Evolutionary conservation across 345 rosid species (phyloP), one percentile per base, ranked within the genome.

Genomic region (Pistacia vera): DNA sequence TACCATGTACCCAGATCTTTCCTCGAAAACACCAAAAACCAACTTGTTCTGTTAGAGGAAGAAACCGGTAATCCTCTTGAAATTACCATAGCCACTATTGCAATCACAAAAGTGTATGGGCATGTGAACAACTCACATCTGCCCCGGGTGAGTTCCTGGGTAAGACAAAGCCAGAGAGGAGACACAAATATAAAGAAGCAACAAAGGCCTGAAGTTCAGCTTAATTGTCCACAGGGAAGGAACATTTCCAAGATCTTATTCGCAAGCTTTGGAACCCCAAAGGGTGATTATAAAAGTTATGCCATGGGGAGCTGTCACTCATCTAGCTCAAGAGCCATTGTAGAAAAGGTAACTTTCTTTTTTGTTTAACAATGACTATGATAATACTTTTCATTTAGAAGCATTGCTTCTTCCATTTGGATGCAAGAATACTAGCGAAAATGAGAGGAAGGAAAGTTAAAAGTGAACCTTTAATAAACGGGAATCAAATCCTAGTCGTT

Each of bases 41-140:
- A 75, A 55, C 49, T 90, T 74, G 85, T 90, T 74, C 57, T 88
- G 11, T 80, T 85, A n/a, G 92, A 90, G 80, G 92, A 90, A 77
- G 88, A 88, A 80, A 62, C 18, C 0, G 94, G 92, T 10, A 25
- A 85, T 48, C 90, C 92, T 25, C 83, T 80, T 0, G 72, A 77
- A 58, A 85, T 88, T 28, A 69, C 88, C 9, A 49, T 88, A 14
- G 90, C 83, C 77, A 80, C 80, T 36, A 35, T 86, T 49, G 79
- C 84, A n/a, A 62, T 84, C 52, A 16, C 62, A 59, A 55, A 72
- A 66, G 81, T 75, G 25, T 84, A 83, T n/a, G 78, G 78, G 41
- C 77, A 63, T 0, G 80, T 78, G 59, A 73, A 82, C 51, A 51
- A 54, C 59, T 75, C 67, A 4, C 75, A 80, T 68, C 75, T 14